phyloP scores from a whole-genome alignment of 2,329 filamentous ascomycete genomes.

The Ilyonectria mors-panacis region DNA sequence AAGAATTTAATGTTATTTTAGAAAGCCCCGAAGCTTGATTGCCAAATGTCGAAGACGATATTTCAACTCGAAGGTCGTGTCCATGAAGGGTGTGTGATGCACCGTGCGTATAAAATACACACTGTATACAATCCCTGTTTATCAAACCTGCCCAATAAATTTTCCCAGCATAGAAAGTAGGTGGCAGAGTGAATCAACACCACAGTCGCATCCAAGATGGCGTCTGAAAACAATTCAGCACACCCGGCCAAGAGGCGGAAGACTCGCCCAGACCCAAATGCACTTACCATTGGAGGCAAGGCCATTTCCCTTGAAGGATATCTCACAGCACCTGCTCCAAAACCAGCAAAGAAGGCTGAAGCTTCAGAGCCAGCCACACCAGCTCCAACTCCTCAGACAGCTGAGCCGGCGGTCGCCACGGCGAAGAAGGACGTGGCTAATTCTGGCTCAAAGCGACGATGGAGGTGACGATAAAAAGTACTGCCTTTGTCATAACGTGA shows the following conservation, averaged over 20 bases:
- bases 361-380: slow-evolving; percentile 19
- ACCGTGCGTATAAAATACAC: neutral
- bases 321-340: slow-evolving; percentile 56
- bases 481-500: slow-evolving; percentile 86
- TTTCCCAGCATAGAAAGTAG: slow-evolving; percentile 11
- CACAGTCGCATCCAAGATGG: slow-evolving; percentile 41
- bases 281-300: slow-evolving; percentile 64
- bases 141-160: slow-evolving; percentile 5
- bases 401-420: slow-evolving; percentile 6
- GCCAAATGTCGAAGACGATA: neutral
- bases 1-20: no score
- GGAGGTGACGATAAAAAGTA: slow-evolving; percentile 86
- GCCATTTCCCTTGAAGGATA: slow-evolving; percentile 66
- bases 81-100: no score
- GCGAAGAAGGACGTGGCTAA: neutral
- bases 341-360: slow-evolving; percentile 39
- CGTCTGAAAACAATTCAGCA: slow-evolving; percentile 41
- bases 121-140: neutral
- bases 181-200: slow-evolving; percentile 2
- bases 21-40: no score
- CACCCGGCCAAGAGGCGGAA: slow-evolving; percentile 58
- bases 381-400: slow-evolving; percentile 18
- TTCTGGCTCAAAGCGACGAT: slow-evolving; percentile 65
- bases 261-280: slow-evolving; percentile 50
- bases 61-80: no score